phyloP scores from a whole-genome alignment of 2,329 filamentous ascomycete genomes.

The Paracoccidioides brasiliensis region DNA sequence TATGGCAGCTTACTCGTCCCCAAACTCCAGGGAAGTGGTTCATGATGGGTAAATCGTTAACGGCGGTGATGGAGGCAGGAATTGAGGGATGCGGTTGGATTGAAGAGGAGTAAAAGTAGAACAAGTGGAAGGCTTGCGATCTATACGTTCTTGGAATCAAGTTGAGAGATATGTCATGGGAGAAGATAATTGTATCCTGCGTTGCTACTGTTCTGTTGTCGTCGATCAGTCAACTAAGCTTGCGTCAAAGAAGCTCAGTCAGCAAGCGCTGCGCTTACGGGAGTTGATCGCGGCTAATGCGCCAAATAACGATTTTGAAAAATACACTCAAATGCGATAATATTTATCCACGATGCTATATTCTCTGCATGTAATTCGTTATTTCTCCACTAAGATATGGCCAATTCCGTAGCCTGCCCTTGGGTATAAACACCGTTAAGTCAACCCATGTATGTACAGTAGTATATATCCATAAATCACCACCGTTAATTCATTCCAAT shows the following conservation, averaged over 20 bases:
- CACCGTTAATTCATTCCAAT: neutral
- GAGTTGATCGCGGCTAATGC: conserved; percentile 6
- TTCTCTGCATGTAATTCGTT: neutral
- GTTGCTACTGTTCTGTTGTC: neutral
- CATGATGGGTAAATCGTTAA: conserved; percentile 55
- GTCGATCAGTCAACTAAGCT: conserved; percentile 6
- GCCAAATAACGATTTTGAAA: neutral
- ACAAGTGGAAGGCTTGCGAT: neutral
- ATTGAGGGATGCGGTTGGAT: neutral
- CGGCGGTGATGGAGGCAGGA: conserved; percentile 21
- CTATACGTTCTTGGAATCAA: neutral
- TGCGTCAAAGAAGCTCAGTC: conserved; percentile 4
- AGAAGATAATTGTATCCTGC: conserved; percentile 9
- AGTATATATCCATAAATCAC: neutral
- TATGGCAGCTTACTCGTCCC: conserved; percentile 44
- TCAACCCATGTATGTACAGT: neutral
- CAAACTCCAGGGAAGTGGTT: conserved; percentile 54
- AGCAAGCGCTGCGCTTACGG: conserved; percentile 6
- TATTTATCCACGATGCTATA: neutral
- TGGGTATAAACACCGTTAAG: neutral
- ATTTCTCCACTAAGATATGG: neutral
- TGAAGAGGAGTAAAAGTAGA: neutral
- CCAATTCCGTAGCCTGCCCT: neutral
- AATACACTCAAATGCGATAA: neutral
- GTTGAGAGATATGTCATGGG: neutral